A percentile compares a stretch with the other conserved stretches of the same genome.
Conservation (phyloP, 345 rosid genomes). For the Gossypium raimondii region DNA sequence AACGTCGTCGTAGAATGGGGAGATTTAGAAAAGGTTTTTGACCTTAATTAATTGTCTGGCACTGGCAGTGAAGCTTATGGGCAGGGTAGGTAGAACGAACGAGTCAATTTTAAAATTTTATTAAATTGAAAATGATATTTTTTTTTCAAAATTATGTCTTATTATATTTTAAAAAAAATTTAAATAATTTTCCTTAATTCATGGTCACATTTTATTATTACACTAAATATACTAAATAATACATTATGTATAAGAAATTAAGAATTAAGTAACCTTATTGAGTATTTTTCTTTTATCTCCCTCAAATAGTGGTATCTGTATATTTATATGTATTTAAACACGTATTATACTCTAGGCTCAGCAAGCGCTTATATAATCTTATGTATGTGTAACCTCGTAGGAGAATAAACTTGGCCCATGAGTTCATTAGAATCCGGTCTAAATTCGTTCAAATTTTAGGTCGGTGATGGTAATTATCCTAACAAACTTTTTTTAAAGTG, state of each 20-base stretch:
- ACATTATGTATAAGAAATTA: neutral
- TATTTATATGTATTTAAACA: no score
- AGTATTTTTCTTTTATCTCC: no score
- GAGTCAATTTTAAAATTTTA: neutral
- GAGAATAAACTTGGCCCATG: accelerated
- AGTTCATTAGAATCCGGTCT: accelerated
- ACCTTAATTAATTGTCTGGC: neutral
- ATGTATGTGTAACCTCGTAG: accelerated
- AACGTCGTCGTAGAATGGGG: constrained; percentile 8
- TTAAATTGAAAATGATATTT: neutral
- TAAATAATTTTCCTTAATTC: no score
- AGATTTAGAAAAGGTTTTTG: neutral
- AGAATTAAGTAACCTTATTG: no score
- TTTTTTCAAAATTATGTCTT: no score
- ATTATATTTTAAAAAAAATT: no score
- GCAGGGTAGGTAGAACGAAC: neutral
- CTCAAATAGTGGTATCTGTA: no score
- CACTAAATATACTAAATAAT: no score
- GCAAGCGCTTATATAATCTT: accelerated
- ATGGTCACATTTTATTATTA: no score
- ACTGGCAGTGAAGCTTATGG: neutral
- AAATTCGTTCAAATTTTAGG: no score
- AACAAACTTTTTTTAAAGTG: no score
- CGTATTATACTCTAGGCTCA: accelerated
- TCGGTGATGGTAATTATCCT: no score